Evolutionary conservation across 352 stramenopile species (phyloP), one percentile per base, ranked within the genome.

Genomic region (Phytophthora multivora): DNA sequence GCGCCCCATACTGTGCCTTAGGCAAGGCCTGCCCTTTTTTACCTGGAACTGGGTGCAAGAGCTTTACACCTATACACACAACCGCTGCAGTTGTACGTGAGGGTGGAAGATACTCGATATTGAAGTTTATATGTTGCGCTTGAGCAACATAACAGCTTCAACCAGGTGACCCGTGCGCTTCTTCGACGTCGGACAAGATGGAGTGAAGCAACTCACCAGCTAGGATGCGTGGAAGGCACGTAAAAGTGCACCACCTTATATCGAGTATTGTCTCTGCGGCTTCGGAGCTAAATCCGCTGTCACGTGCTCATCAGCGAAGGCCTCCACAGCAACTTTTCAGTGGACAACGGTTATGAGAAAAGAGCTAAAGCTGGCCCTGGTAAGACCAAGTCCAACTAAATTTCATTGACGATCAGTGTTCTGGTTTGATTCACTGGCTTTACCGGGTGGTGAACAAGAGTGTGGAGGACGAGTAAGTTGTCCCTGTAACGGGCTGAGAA

Each of bases 21-120:
- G 51, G 39, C 41, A 72, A 72, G 64, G 69, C 63, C 69, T 77
- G 69, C 69, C 69, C 69, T 77, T 77, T 75, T 77, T 73, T 77
- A 2, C 3, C 8, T 11, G 7, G 8, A n/a, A 5, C 5, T 11
- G 40, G n/a, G n/a, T n/a, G n/a, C n/a, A n/a, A 36, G 21, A 25
- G 11, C 33, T 21, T 4, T 2, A 11, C 0, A 4, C 39, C 54
- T 70, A 70, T 66, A 51, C 16, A 30, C 2, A 13, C n/a, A 33
- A 56, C 31, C 58, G 16, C 19, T 18, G 35, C 26, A 54, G 15
- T 30, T 70, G 62, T 66, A 59, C 62, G 62, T 70, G 35, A 57
- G 62, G 62, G 54, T 23, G 9, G 4, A n/a, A n/a, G n/a, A n/a
- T n/a, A n/a, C n/a, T 33, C 28, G 11, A 11, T 3, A 18, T 40